phyloP scores from a whole-genome alignment of 805 yeast genomes.

The Kuraishia capsulata region DNA sequence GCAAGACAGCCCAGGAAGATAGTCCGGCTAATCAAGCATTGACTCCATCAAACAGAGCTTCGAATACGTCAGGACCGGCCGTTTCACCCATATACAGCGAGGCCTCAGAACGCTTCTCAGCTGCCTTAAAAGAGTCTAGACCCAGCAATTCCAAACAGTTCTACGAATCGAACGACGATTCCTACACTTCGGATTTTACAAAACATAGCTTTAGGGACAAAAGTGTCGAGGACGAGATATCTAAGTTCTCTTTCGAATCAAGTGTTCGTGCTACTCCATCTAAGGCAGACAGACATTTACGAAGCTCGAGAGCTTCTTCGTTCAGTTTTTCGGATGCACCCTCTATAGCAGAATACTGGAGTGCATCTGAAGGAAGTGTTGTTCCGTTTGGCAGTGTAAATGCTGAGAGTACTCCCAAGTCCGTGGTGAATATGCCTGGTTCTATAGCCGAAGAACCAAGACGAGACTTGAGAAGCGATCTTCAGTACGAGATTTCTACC shows the following conservation, averaged over 20 bases:
- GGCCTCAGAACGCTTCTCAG: not conserved
- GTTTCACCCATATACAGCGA: not conserved
- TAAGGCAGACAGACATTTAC: not conserved
- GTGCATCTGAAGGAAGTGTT: not conserved
- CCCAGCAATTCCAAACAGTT: not conserved
- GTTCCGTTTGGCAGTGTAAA: too few species aligned
- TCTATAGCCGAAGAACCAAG: too few species aligned
- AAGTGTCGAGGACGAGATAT: not conserved
- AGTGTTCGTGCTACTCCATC: not conserved
- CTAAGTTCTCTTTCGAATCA: not conserved
- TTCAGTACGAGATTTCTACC: not conserved
- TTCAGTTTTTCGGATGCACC: not conserved
- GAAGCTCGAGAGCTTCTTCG: not conserved
- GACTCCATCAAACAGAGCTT: not conserved
- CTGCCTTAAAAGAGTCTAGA: not conserved
- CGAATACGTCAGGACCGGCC: not conserved
- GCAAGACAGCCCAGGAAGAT: not conserved
- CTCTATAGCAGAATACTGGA: not conserved
- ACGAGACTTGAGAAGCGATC: too few species aligned
- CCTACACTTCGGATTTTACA: too few species aligned
- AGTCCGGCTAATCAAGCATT: not conserved
- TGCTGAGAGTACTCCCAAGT: not conserved
- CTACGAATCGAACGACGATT: not conserved
- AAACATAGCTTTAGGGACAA: too few species aligned
- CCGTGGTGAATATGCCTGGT: not conserved